Evolutionary conservation across 257 asterid species (phyloP), one percentile per base, ranked within the genome.

Genomic region (Solanum chmielewskii): DNA sequence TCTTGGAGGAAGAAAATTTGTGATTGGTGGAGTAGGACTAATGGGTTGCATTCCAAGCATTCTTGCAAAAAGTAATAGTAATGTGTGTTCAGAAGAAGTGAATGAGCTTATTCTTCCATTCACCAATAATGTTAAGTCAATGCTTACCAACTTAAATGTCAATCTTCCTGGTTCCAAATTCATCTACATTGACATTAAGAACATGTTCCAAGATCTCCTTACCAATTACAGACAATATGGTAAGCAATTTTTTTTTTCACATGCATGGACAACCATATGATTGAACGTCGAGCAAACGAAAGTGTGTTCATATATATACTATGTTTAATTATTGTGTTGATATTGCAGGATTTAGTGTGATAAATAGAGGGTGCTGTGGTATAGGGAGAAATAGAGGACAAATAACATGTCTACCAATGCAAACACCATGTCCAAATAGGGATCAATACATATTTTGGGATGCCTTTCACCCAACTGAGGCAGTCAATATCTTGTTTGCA

Each of bases 41-140:
- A 92, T 96, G 97, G 99, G 98, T 4, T 96, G 99, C 74, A 96
- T 94, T 41, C 99, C 98, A 1, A 94, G 98, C 88, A 94, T 95
- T 35, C 93, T 97, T 42, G 94, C 98, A 4, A 95, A 93, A 68
- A 93, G 92, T 86, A 85, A 74, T 62, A 87, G 41, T 1, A 94
- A 97, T 0, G 76, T 59, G 2, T 97, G 98, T 87, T 94, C 98
- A 3, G 94, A 94, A 25, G 91, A 89, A 35, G 99, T 95, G 49
- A 97, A 97, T 85, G 87, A 88, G 69, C 93, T 93, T 1, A 83
- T 94, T 59, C 85, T 87, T 49, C 99, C 98, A 3, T 97, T 97
- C 81, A 92, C 86, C 59, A 42, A 88, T n/a, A 96, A 96, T 91
- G 90, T 94, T 2, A 95, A 93, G 89, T 90, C 92, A 64, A 94